Percentiles rank a stretch among this genome's conserved stretches.
These are phyloP conservation scores for Microsporum canis DNA, from an alignment of 2,329 filamentous ascomycete species.

Conservation along the genomic window DNA sequence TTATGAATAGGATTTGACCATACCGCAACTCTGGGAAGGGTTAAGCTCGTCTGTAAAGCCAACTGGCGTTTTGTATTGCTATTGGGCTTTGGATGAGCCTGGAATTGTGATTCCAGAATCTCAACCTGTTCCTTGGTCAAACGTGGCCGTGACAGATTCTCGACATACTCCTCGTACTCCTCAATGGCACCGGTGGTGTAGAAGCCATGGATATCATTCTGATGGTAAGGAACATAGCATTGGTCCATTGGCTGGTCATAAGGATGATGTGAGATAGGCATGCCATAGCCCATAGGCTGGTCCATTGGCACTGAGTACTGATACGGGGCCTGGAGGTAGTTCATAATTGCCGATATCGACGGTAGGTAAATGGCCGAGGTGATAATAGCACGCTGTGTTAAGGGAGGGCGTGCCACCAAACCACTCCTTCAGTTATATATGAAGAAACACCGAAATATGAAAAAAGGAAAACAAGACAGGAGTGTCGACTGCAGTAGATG, in stretches of 20 bases:
- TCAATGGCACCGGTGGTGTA: conserved; percentile 16
- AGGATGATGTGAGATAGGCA: conserved; percentile 1
- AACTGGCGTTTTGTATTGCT: conserved; percentile 41
- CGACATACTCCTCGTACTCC: conserved; percentile 38
- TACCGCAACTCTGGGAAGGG: conserved; percentile 40
- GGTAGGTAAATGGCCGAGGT: background rate
- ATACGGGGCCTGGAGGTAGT: conserved; percentile 31
- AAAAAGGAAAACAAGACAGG: background rate
- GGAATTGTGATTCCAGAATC: conserved; percentile 39
- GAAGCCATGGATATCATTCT: conserved; percentile 6
- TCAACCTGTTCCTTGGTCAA: conserved; percentile 43
- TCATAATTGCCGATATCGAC: conserved; percentile 22
- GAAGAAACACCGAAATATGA: background rate
- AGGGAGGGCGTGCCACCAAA: background rate
- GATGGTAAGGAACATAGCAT: conserved; percentile 9
- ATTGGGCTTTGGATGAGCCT: conserved; percentile 40
- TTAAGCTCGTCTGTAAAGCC: conserved; percentile 39
- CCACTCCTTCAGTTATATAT: background rate
- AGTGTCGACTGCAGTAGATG: background rate
- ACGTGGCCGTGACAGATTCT: conserved; percentile 39
- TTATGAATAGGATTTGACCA: conserved; percentile 17
- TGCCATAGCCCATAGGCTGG: conserved; percentile 25
- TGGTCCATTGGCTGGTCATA: conserved; percentile 8
- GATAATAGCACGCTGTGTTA: background rate
- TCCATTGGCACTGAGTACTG: conserved; percentile 29